Percentiles rank a stretch among this genome's conserved stretches.
These are phyloP conservation scores for Vicia sativa DNA, from an alignment of 306 rosid species.

Conservation along the genomic window DNA sequence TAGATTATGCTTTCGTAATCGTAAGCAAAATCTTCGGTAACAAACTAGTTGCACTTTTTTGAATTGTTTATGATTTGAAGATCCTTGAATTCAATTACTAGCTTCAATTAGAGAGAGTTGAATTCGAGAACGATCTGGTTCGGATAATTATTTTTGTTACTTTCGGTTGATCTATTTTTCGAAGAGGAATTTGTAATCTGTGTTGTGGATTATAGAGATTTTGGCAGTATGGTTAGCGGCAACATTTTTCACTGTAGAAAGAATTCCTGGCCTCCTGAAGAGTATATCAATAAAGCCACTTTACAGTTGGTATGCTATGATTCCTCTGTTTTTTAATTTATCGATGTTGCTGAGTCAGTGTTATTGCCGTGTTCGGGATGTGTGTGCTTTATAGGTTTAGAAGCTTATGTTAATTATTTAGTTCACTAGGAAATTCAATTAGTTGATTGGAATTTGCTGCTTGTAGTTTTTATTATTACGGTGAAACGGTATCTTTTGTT, in stretches of 20 bases:
- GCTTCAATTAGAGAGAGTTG: not conserved
- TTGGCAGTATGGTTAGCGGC: slow-evolving; percentile 66
- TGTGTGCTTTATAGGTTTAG: not conserved
- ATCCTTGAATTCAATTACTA: not conserved
- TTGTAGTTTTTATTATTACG: slow-evolving; percentile 3
- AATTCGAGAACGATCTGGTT: slow-evolving; percentile 14
- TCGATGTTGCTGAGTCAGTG: too few species aligned
- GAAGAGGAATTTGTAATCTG: not conserved
- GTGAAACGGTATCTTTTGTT: not conserved
- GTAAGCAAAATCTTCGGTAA: slow-evolving; percentile 16
- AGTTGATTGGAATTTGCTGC: not conserved
- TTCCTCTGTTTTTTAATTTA: not conserved
- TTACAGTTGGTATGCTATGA: slow-evolving; percentile 61
- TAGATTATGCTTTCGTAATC: slow-evolving; percentile 13
- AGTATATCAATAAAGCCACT: slow-evolving; percentile 75
- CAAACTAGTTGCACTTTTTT: not conserved
- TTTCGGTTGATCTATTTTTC: not conserved
- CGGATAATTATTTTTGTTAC: not conserved
- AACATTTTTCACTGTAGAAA: slow-evolving; percentile 75
- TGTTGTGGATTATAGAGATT: slow-evolving; percentile 18
- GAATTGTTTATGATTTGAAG: not conserved
- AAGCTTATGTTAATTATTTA: slow-evolving; percentile 24
- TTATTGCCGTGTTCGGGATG: too few species aligned
- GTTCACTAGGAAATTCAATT: slow-evolving; percentile 13
- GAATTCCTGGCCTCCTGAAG: slow-evolving; percentile 96